Base-by-base conservation (phyloP, 352 stramenopile genomes). In the Aphanomyces invadans region DNA sequence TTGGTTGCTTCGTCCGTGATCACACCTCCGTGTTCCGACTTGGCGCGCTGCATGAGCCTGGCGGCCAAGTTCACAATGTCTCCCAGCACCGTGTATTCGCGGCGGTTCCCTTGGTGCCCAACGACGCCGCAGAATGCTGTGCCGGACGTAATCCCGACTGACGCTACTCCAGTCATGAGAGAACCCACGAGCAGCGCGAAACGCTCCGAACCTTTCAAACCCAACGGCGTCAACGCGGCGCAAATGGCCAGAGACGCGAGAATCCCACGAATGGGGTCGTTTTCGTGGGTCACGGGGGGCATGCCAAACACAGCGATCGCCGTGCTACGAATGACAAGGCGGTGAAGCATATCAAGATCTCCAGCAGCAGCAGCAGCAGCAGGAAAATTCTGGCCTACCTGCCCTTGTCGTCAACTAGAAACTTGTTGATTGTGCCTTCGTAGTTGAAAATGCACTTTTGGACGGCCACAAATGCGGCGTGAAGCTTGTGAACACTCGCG, bases 361-460 rank as follows among this genome's bases (percentile, higher is more conserved):
- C n/a, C n/a, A n/a, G n/a, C n/a, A n/a, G n/a, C n/a, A n/a, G n/a
- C n/a, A n/a, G n/a, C n/a, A n/a, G n/a, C n/a, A n/a, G n/a, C n/a
- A n/a, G n/a, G n/a, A n/a, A n/a, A n/a, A n/a, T n/a, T n/a, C 9
- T 10, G 17, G 1, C 42, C n/a, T 54, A 70, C 63, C 63, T 95
- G 39, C 92, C 92, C 72, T 98, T 98, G 72, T 98, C 92, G 62
- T 98, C 92, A 21, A 97, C 88, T n/a, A 98, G 76, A 61, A 97
- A 98, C 74, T 98, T 98, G 77, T 98, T 98, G 69, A 98, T 95
- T 17, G 87, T 96, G 65, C 92, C 92, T 84, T 98, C 92, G 68
- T 98, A 97, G 68, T 92, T 81, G 75, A 95, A 97, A 4, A 98
- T 88, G 48, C 86, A 88, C 63, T 85, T 79, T 70, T 98, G 92